phyloP scores from a whole-genome alignment of 257 asterid species.

The Plantago ovata region DNA sequence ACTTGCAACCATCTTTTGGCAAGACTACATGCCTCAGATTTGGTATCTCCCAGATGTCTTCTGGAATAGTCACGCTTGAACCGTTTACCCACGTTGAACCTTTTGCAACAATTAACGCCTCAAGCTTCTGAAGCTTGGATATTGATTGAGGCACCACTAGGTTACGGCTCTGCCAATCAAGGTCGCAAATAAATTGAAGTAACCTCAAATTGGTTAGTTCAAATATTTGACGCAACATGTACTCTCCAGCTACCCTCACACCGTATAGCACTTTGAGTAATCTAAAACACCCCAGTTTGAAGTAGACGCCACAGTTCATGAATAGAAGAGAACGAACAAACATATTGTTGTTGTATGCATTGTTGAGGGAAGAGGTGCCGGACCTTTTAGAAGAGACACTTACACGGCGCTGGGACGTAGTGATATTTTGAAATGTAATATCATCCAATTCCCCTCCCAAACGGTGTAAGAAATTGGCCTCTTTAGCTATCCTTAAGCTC shows the following conservation, averaged over 20 bases:
- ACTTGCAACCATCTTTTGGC: neutral
- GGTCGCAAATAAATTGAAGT: neutral
- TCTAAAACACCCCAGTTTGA: neutral
- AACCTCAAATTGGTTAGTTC: constrained; percentile 15
- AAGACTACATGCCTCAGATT: constrained; percentile 17
- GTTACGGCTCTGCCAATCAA: constrained; percentile 20
- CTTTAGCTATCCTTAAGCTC: constrained; percentile 6
- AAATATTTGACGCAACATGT: constrained; percentile 12
- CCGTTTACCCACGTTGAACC: neutral
- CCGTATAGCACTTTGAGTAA: constrained; percentile 25
- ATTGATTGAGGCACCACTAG: constrained; percentile 17
- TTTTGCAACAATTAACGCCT: constrained; percentile 1
- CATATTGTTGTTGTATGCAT: neutral
- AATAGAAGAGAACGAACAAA: constrained; percentile 10
- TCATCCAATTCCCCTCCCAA: neutral
- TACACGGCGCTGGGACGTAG: neutral
- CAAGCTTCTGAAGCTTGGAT: constrained; percentile 24
- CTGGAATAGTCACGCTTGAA: neutral
- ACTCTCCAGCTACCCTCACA: neutral
- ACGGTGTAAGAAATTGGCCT: constrained; percentile 1
- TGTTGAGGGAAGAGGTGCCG: neutral
- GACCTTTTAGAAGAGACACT: constrained; percentile 5
- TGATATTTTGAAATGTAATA: neutral
- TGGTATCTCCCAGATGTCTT: constrained; percentile 26
- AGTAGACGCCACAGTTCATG: neutral